These are phyloP conservation scores for Alternaria brassicicola DNA, from an alignment of 2,329 filamentous ascomycete genomes.

Conservation along the genomic window DNA sequence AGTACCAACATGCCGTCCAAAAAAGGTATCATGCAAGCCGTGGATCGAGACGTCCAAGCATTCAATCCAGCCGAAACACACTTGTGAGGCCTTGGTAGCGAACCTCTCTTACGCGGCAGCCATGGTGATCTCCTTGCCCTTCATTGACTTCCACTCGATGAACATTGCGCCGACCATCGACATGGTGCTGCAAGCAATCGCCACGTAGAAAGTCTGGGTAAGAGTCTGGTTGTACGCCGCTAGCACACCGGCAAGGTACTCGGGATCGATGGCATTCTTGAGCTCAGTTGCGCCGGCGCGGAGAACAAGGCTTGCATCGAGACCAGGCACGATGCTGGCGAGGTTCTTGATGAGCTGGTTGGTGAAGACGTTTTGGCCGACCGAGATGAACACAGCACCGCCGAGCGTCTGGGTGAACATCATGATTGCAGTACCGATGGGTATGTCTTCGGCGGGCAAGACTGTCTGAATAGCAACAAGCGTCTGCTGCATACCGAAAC, in stretches of 20 bases:
- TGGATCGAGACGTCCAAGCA: neutral
- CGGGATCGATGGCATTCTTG: constrained; percentile 49
- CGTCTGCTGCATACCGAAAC: constrained; percentile 57
- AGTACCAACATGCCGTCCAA: constrained; percentile 5
- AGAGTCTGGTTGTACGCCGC: constrained; percentile 69
- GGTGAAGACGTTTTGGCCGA: constrained; percentile 58
- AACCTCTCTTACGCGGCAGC: constrained; percentile 30
- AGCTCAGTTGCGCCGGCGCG: constrained; percentile 65
- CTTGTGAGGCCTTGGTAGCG: neutral
- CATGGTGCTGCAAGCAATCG: constrained; percentile 60
- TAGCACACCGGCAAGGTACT: constrained; percentile 62
- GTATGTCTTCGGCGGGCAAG: constrained; percentile 51
- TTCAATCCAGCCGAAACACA: neutral
- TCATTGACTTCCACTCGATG: constrained; percentile 71
- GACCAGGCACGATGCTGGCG: constrained; percentile 44
- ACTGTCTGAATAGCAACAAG: constrained; percentile 55
- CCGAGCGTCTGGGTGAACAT: constrained; percentile 58
- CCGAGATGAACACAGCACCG: constrained; percentile 57
- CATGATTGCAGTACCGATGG: constrained; percentile 56
- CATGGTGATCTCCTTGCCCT: constrained; percentile 59
- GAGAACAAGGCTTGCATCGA: constrained; percentile 53
- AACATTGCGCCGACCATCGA: constrained; percentile 61
- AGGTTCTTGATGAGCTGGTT: constrained; percentile 56
- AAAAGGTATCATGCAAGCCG: constrained; percentile 12
- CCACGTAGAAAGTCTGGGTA: constrained; percentile 65